These are phyloP conservation scores for Debaryomyces tyrocola DNA, from an alignment of 805 yeast species.

Conservation along the genomic window DNA sequence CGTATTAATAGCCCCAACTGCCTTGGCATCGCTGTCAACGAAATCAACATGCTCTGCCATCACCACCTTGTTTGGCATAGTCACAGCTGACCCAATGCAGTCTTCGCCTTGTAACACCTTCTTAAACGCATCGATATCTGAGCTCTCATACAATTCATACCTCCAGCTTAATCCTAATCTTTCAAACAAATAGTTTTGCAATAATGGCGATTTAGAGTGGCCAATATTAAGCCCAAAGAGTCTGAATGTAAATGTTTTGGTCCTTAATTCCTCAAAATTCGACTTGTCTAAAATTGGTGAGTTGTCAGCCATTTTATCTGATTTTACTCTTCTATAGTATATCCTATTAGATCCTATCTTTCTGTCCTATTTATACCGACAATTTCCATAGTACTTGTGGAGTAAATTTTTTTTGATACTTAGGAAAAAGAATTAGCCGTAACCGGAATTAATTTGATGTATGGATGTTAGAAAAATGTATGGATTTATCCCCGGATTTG, in stretches of 20 bases:
- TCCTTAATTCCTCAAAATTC: constrained; percentile 5
- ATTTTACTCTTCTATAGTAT: neutral
- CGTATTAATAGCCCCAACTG: constrained; percentile 35
- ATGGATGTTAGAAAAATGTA: too few relatives aligned
- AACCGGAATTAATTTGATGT: neutral
- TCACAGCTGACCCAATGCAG: constrained; percentile 28
- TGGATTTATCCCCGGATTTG: too few relatives aligned
- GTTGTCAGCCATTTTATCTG: neutral
- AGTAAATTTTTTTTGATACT: neutral
- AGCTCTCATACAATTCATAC: constrained; percentile 23
- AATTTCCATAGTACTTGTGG: neutral
- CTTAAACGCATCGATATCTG: constrained; percentile 18
- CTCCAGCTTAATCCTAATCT: constrained; percentile 21
- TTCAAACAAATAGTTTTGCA: constrained; percentile 24
- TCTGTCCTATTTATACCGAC: neutral
- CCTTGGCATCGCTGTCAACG: constrained; percentile 26
- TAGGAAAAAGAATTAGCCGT: neutral
- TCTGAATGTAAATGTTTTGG: constrained; percentile 5
- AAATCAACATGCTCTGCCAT: constrained; percentile 26
- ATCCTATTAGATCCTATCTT: neutral
- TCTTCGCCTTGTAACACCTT: constrained; percentile 7
- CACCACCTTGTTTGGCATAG: constrained; percentile 31
- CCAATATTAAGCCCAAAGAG: constrained; percentile 22
- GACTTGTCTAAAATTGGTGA: neutral
- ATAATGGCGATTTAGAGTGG: constrained; percentile 26